These are phyloP conservation scores for Caryopteris hybrid DNA, from an alignment of 305 asterid species.

Conservation along the genomic window DNA sequence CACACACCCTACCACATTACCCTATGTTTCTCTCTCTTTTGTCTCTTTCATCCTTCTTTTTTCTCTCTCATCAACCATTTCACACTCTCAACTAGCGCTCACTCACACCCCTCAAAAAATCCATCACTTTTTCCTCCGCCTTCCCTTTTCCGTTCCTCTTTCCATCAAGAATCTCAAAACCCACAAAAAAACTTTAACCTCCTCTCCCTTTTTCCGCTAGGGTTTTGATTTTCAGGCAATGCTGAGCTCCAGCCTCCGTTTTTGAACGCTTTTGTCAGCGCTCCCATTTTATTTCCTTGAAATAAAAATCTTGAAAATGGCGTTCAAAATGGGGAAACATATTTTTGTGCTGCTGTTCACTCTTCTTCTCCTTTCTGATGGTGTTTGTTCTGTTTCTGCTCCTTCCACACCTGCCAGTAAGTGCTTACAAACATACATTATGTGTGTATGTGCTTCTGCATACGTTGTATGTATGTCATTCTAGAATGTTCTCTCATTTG, in stretches of 20 bases:
- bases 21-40: background rate
- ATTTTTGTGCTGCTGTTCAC: slow-evolving; percentile 38
- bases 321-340: slow-evolving; percentile 33
- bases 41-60: background rate
- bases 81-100: slow-evolving; percentile 14
- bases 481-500: slow-evolving; percentile 28
- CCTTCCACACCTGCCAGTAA: slow-evolving; percentile 77
- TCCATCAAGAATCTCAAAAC: slow-evolving; percentile 37
- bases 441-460: no score
- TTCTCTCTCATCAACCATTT: slow-evolving; percentile 16
- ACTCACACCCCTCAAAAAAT: slow-evolving; percentile 36
- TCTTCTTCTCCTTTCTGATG: slow-evolving; percentile 42
- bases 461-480: no score
- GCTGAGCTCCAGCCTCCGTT: slow-evolving; percentile 34
- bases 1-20: slow-evolving; percentile 2
- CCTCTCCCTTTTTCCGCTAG: slow-evolving; percentile 27
- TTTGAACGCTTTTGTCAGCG: slow-evolving; percentile 18
- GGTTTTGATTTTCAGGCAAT: slow-evolving; percentile 41
- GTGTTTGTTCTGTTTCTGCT: slow-evolving; percentile 49
- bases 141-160: slow-evolving; percentile 19
- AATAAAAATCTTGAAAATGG: slow-evolving; percentile 18
- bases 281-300: background rate
- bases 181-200: slow-evolving; percentile 31
- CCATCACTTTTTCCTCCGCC: slow-evolving; percentile 29
- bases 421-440: slow-evolving; percentile 26